Evolutionary conservation across 202 grass and related monocot species (phyloP), one percentile per base, ranked within the genome.

Genomic region (Panicum hallii): DNA sequence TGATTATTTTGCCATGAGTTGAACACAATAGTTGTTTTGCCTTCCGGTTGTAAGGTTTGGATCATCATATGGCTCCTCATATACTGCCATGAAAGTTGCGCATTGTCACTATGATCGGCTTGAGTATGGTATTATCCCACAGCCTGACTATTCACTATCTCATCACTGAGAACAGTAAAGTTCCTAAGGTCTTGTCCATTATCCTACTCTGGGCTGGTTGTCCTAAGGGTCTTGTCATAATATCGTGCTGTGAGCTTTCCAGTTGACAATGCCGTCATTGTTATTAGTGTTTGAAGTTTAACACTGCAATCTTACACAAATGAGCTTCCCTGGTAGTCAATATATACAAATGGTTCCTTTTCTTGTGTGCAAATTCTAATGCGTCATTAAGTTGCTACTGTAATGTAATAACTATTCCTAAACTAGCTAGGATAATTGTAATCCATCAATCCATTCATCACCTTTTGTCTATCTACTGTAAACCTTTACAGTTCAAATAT

Each of bases 11-110:
- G 44, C 22, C 62, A 54, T 72, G 42, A 72, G n/a, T 49, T 82
- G 28, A 68, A 75, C 67, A 67, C 5, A 36, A 14, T n/a, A 47
- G 9, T 32, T 84, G n/a, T 67, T 84, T 84, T 13, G 42, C 67
- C 52, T 42, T 58, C 67, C 11, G 1, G 46, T 43, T 83, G 47
- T 83, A 83, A 57, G 67, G 13, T 79, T 15, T 79, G 68, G 46
- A 70, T 63, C 65, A 82, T 77, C 45, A 68, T 16, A 43, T 9
- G 5, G 8, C 11, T 48, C 77, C 20, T 67, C 76, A 53, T 16
- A 63, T 69, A 60, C 58, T 48, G 26, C 42, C 52, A 78, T 70
- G 26, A 67, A n/a, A 78, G 63, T 53, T 63, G 23, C 44, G 53
- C 14, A 50, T 17, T 54, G 26, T 40, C 72, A 11, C 9, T n/a